These are phyloP conservation scores for Nymphaea thermarum DNA, from an alignment of 164 flowering plant genomes.

Conservation along the genomic window DNA sequence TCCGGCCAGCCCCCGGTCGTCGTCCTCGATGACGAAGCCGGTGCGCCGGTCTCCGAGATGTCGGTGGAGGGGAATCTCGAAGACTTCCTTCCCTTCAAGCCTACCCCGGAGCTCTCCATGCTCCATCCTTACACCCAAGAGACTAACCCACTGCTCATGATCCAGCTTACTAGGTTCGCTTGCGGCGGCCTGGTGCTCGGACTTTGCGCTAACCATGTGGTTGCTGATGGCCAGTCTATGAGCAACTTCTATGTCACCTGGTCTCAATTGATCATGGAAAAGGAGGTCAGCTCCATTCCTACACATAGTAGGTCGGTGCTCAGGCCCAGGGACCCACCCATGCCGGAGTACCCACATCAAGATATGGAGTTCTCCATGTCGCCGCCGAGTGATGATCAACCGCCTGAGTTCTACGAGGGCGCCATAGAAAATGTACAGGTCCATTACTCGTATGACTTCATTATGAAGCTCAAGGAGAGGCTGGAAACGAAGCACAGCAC, in stretches of 20 bases:
- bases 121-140: not conserved
- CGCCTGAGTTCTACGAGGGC: not conserved
- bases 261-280: constrained; percentile 2
- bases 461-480: constrained; percentile 1
- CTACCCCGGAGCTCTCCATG: not conserved
- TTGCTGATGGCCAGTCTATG: constrained; percentile 8
- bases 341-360: not conserved
- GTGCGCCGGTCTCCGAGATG: constrained; percentile 1
- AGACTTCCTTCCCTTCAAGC: not conserved
- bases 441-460: not conserved
- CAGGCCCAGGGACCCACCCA: constrained; percentile 7
- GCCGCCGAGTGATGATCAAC: not conserved
- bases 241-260: constrained; percentile 5
- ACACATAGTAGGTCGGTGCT: constrained; percentile 1
- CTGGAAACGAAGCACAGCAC: constrained; percentile 1
- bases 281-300: not conserved
- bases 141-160: not conserved
- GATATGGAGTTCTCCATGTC: not conserved
- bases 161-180: constrained; percentile 5
- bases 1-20: not conserved
- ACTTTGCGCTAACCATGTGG: constrained; percentile 1
- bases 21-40: constrained; percentile 3
- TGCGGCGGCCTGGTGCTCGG: constrained; percentile 10
- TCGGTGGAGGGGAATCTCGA: not conserved
- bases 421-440: not conserved